Evolutionary conservation across 768 basidiomycete genomes (phyloP).

Genomic region (Suillus sp.): DNA sequence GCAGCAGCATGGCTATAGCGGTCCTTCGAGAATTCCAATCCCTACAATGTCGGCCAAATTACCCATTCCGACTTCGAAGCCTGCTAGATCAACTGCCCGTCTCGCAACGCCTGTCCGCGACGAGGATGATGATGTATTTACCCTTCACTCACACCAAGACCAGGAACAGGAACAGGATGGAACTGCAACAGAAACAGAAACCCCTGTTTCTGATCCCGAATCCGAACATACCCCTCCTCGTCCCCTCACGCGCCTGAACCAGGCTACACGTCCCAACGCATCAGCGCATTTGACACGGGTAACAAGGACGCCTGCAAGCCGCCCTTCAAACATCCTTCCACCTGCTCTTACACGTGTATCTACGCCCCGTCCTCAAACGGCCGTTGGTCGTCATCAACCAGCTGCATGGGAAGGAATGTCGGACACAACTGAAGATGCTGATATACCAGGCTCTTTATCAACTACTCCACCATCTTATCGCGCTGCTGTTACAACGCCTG

Average conservation of each 20-base stretch:
- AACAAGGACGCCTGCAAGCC: constrained; percentile 15
- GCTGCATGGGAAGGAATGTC: constrained; percentile 40
- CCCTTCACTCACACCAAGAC: constrained; percentile 46
- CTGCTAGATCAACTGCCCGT: constrained; percentile 27
- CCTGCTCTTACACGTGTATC: constrained; percentile 28
- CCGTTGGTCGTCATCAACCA: constrained; percentile 16
- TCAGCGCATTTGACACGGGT: constrained; percentile 15
- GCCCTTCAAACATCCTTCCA: constrained; percentile 30
- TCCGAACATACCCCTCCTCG: constrained; percentile 15
- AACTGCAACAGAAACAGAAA: constrained; percentile 23
- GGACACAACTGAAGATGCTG: constrained; percentile 37
- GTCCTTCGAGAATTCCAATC: constrained; percentile 17
- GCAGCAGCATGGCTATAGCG: constrained; percentile 47
- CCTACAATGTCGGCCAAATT: constrained; percentile 22
- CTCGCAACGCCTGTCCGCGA: constrained; percentile 33
- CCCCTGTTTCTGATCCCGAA: constrained; percentile 11
- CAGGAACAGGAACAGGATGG: constrained; percentile 33
- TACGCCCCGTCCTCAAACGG: constrained; percentile 32
- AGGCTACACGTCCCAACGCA: constrained; percentile 15
- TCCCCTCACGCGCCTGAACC: constrained; percentile 9
- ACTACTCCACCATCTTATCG: constrained; percentile 54
- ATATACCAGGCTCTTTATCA: constrained; percentile 34
- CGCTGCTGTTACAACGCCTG: constrained; percentile 34
- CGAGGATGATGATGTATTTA: constrained; percentile 44
- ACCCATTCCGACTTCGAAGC: constrained; percentile 18